phyloP scores from a whole-genome alignment of 2,329 filamentous ascomycete species.

The Elsinoe necatrix region DNA sequence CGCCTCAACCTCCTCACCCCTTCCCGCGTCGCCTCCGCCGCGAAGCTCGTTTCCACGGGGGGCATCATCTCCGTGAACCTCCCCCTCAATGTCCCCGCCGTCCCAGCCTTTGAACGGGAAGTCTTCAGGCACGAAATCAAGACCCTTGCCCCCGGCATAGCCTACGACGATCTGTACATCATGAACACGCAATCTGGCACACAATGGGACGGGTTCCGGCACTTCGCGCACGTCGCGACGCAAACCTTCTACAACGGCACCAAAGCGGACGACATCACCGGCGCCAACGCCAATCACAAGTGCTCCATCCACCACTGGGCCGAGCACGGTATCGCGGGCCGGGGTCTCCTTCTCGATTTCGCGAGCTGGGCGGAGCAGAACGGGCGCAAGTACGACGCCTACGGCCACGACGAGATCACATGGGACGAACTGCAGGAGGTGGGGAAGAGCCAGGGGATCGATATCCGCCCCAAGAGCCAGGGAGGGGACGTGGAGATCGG shows the following conservation, averaged over 20 bases:
- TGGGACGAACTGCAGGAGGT: conserved; percentile 47
- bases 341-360: conserved; percentile 39
- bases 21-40: conserved; percentile 44
- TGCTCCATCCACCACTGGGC: conserved; percentile 40
- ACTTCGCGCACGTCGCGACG: conserved; percentile 34
- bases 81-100: conserved; percentile 44
- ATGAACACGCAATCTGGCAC: conserved; percentile 42
- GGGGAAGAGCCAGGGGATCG: conserved; percentile 50
- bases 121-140: conserved; percentile 49
- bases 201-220: conserved; percentile 40
- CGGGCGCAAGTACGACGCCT: conserved; percentile 36
- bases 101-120: conserved; percentile 42
- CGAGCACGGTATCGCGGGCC: conserved; percentile 37
- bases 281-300: conserved; percentile 35
- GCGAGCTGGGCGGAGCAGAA: conserved; percentile 34
- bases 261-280: conserved; percentile 35
- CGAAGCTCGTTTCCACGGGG: conserved; percentile 47
- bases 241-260: conserved; percentile 37
- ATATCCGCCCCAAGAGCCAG: conserved; percentile 48
- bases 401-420: conserved; percentile 35
- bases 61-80: conserved; percentile 50
- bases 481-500: conserved; percentile 51
- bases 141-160: conserved; percentile 27
- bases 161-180: conserved; percentile 39
- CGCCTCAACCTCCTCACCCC: conserved; percentile 18